Percentiles rank a stretch among this genome's conserved stretches.
Evolutionary conservation across 139 green algal species (phyloP).

Genomic region (Closterium sp.): DNA sequence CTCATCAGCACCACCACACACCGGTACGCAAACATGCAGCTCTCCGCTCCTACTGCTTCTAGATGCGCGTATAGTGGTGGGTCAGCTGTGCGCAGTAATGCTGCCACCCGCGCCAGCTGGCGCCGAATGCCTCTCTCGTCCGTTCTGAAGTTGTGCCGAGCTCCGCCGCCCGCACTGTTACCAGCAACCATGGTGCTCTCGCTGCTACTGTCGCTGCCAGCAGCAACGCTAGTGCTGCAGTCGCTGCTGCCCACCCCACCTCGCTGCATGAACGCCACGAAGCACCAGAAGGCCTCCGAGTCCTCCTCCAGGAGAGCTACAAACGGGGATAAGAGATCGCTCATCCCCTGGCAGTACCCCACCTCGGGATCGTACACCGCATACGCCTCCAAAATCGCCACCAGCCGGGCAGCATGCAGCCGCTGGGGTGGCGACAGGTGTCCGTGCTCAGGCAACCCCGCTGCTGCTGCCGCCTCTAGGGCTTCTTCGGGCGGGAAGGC

Average conservation of each 20-base stretch:
- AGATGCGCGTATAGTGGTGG: conserved; percentile 43
- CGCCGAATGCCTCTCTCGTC: conserved; percentile 71
- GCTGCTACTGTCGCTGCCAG: background rate
- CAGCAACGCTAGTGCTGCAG: background rate
- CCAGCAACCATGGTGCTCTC: conserved; percentile 22
- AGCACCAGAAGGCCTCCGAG: conserved; percentile 82
- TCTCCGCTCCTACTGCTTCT: background rate
- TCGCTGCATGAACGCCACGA: conserved; percentile 56
- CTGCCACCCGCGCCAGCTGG: conserved; percentile 61
- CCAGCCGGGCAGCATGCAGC: conserved; percentile 36
- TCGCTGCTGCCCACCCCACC: background rate
- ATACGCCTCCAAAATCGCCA: conserved; percentile 76
- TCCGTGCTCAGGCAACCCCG: conserved; percentile 26
- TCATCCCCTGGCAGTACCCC: conserved; percentile 89
- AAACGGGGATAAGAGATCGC: conserved; percentile 79
- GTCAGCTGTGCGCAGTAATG: conserved; percentile 62
- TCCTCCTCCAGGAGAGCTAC: conserved; percentile 77
- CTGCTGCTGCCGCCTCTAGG: background rate
- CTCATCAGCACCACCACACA: conserved; percentile 74
- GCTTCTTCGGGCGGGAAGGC: conserved; percentile 8
- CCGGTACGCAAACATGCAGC: conserved; percentile 37
- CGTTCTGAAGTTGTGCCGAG: conserved; percentile 70
- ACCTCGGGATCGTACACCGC: conserved; percentile 75
- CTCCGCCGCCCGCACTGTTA: conserved; percentile 57
- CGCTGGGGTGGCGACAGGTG: conserved; percentile 35